Conservation (phyloP, 306 rosid genomes). For the Clitoria ternatea region DNA sequence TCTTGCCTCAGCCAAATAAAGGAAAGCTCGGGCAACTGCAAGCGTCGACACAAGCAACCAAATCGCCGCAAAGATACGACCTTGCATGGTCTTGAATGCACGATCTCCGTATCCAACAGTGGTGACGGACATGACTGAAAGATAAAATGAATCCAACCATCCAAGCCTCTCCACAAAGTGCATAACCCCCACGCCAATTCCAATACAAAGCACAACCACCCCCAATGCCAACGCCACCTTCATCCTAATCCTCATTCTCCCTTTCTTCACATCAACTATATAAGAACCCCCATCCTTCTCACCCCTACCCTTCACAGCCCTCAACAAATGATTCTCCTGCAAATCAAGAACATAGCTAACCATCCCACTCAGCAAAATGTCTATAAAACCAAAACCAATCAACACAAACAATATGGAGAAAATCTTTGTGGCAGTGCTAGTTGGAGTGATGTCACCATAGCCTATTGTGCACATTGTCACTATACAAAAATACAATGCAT, state of each 20-base stretch:
- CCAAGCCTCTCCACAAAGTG: constrained; percentile 81
- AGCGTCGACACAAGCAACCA: constrained; percentile 97
- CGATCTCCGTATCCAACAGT: constrained; percentile 93
- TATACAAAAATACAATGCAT: constrained; percentile 86
- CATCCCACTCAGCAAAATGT: constrained; percentile 87
- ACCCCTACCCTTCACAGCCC: constrained; percentile 50
- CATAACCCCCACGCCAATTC: constrained; percentile 72
- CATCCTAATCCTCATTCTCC: constrained; percentile 98
- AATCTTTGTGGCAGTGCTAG: constrained; percentile 62
- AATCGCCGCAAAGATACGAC: constrained; percentile 81
- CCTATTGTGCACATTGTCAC: constrained; percentile 99
- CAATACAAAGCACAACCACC: constrained; percentile 86
- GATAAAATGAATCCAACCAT: constrained; percentile 94
- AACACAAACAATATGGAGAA: constrained; percentile 79
- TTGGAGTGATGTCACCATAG: constrained; percentile 89
- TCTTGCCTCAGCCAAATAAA: constrained; percentile 94
- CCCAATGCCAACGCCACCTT: constrained; percentile 90
- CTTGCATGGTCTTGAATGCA: constrained; percentile 69
- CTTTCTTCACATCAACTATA: constrained; percentile 86
- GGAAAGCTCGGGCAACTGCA: constrained; percentile 87
- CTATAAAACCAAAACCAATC: constrained; percentile 92
- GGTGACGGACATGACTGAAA: constrained; percentile 95
- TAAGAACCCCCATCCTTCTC: constrained; percentile 54
- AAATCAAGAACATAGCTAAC: constrained; percentile 88
- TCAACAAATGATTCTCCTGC: constrained; percentile 76